Conservation (phyloP, 2,329 filamentous ascomycete genomes). For the Nemania abortiva region DNA sequence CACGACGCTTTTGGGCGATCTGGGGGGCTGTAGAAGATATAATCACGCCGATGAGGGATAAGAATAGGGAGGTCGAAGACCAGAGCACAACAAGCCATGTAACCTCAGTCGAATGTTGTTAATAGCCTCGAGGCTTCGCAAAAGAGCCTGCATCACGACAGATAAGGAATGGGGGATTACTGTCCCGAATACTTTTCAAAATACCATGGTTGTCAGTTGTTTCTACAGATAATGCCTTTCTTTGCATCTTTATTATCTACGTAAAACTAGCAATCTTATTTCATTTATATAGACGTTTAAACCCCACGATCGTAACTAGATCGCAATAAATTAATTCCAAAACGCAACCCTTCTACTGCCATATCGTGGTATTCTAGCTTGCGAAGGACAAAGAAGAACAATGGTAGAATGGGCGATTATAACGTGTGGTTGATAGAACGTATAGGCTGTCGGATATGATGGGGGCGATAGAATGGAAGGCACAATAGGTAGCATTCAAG, state of each 20-base stretch:
- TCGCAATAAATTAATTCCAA: too few relatives aligned
- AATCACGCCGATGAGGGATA: not conserved
- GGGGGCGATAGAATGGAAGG: too few relatives aligned
- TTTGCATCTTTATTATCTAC: not conserved
- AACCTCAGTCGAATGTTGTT: not conserved
- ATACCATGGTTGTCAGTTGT: not conserved
- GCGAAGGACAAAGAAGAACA: too few relatives aligned
- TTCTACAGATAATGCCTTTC: not conserved
- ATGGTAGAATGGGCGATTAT: too few relatives aligned
- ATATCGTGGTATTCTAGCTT: too few relatives aligned
- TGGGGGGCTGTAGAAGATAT: not conserved
- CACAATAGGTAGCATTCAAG: too few relatives aligned
- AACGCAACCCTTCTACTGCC: too few relatives aligned
- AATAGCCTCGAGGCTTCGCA: not conserved
- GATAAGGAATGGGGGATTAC: not conserved
- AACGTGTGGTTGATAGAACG: too few relatives aligned
- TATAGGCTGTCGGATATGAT: too few relatives aligned
- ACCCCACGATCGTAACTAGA: not conserved
- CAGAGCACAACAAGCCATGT: not conserved
- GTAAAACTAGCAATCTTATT: slow-evolving; percentile 1
- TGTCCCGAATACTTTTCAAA: not conserved
- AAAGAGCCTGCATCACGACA: not conserved
- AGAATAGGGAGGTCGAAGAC: not conserved
- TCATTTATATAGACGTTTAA: not conserved
- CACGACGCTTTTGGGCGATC: not conserved